Evolutionary conservation across 345 rosid species (phyloP).

Genomic region (Eucalyptus victrix): DNA sequence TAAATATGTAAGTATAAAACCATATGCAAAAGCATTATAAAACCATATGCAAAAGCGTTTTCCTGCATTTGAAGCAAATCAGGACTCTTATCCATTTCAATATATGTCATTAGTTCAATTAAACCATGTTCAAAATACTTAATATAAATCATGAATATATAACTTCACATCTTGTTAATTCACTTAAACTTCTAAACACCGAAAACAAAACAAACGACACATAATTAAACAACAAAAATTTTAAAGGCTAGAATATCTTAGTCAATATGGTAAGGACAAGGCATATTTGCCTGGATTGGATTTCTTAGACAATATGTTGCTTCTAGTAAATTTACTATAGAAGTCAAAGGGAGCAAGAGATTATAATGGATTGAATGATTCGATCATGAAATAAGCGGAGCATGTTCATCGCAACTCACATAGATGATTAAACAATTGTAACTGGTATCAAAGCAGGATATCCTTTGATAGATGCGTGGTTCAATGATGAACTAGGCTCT

Average conservation of each 20-base stretch:
- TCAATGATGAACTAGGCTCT: neutral
- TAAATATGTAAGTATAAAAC: no score
- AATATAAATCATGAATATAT: no score
- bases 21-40: no score
- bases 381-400: neutral
- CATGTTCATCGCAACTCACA: accelerated
- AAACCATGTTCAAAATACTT: no score
- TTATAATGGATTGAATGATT: neutral
- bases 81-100: no score
- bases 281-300: neutral
- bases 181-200: no score
- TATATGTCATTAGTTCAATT: neutral
- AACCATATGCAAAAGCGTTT: no score
- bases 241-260: no score
- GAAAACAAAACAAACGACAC: no score
- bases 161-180: no score
- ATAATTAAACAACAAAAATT: no score
- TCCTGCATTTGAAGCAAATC: no score
- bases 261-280: neutral
- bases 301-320: neutral
- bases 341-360: neutral
- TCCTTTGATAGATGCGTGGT: neutral
- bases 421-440: neutral
- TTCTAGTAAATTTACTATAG: neutral
- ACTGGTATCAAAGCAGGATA: neutral